A percentile compares a stretch with the other conserved stretches of the same genome.
Evolutionary conservation across 306 rosid genomes (phyloP).

Genomic region (Casuarina cunninghamiana): DNA sequence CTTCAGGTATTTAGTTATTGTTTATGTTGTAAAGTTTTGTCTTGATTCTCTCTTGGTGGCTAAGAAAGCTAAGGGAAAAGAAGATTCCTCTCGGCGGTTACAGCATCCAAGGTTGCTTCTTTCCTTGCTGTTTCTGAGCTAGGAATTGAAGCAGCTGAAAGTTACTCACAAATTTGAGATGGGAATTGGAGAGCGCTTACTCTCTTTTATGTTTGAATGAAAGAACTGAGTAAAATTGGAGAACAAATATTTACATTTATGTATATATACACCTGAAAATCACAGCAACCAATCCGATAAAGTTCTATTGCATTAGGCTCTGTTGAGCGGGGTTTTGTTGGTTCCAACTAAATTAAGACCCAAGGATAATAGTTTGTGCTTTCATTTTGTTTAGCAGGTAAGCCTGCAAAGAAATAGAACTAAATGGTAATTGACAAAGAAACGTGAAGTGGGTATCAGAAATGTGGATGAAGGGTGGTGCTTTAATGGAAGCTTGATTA

Average conservation of each 20-base stretch:
- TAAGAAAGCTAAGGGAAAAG: background rate
- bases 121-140: background rate
- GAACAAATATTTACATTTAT: background rate
- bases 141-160: background rate
- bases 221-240: background rate
- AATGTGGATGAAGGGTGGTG: background rate
- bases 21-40: background rate
- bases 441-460: background rate
- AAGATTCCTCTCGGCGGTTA: too few relatives aligned
- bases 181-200: background rate
- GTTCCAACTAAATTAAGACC: too few relatives aligned
- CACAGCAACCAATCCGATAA: too few relatives aligned
- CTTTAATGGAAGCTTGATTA: background rate
- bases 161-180: background rate
- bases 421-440: background rate
- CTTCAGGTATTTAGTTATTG: conserved; percentile 41
- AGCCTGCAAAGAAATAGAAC: too few relatives aligned
- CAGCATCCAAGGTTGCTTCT: background rate
- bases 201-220: background rate
- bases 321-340: too few relatives aligned
- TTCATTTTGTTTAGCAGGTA: too few relatives aligned
- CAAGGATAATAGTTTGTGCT: too few relatives aligned
- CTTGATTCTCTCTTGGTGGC: background rate
- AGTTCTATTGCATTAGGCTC: too few relatives aligned
- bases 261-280: background rate